Evolutionary conservation across 208 protist species (phyloP).

Genomic region (Acanthamoeba rhysodes): DNA sequence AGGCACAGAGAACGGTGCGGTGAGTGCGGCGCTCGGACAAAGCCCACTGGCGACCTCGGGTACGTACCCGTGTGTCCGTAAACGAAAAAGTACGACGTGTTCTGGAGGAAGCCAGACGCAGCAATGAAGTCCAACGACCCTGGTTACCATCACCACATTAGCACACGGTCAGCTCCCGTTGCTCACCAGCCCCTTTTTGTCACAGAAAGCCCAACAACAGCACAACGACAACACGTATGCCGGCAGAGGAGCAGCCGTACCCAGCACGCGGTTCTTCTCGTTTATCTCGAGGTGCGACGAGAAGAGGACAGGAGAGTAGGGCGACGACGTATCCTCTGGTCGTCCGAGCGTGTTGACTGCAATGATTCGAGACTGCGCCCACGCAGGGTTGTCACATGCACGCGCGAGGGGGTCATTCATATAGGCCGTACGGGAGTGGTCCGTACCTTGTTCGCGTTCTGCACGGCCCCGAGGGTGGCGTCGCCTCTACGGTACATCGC

Average conservation of each 20-base stretch:
- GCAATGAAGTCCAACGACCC: constrained; percentile 50
- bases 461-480: background rate
- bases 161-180: background rate
- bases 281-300: background rate
- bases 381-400: background rate
- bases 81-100: constrained; percentile 61
- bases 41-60: too few species aligned
- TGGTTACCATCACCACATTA: background rate
- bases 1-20: background rate
- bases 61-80: constrained; percentile 39
- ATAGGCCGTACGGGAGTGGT: too few species aligned
- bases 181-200: too few species aligned
- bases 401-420: background rate
- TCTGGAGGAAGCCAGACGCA: background rate
- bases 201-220: background rate
- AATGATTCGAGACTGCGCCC: background rate
- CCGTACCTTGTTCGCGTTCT: constrained; percentile 44
- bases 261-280: constrained; percentile 31
- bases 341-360: constrained; percentile 15
- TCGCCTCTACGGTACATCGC: background rate
- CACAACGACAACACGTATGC: background rate
- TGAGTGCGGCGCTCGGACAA: background rate
- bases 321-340: constrained; percentile 1
- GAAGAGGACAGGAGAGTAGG: constrained; percentile 28
- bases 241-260: background rate